Conservation (phyloP, 2,329 filamentous ascomycete species). For the Clarireedia homoeocarpa region DNA sequence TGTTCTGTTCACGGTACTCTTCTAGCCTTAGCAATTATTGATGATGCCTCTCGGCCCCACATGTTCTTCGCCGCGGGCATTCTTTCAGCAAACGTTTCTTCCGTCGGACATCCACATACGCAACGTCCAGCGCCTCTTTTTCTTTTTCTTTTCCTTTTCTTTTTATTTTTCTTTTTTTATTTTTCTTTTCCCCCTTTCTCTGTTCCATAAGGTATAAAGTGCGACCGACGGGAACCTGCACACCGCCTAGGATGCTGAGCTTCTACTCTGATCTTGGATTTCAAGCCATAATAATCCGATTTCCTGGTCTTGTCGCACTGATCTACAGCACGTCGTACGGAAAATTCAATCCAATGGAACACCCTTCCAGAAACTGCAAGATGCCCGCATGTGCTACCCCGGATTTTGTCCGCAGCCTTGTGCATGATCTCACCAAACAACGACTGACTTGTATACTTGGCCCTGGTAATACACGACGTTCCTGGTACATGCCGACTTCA, state of each 20-base stretch:
- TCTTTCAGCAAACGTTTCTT: conserved; percentile 8
- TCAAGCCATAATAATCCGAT: conserved; percentile 1
- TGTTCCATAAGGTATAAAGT: conserved; percentile 6
- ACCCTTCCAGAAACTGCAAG: conserved; percentile 13
- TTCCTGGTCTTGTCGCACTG: conserved; percentile 5
- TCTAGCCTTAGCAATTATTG: neutral
- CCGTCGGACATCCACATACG: conserved; percentile 10
- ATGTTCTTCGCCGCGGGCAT: conserved; percentile 4
- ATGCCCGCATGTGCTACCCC: conserved; percentile 11
- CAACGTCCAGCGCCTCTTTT: neutral
- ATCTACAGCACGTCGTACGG: conserved; percentile 2
- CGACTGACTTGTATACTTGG: conserved; percentile 4
- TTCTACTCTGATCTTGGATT: neutral
- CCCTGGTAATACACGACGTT: neutral
- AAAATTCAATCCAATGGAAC: neutral
- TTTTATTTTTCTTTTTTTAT: neutral
- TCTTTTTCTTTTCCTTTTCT: neutral
- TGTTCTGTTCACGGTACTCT: neutral
- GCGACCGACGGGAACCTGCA: conserved; percentile 11
- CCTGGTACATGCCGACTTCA: neutral
- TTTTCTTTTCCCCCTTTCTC: neutral
- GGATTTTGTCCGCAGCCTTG: conserved; percentile 12
- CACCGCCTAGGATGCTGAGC: conserved; percentile 6
- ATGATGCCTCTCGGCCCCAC: conserved; percentile 2
- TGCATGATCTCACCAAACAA: conserved; percentile 14